Evolutionary conservation across 2,329 filamentous ascomycete genomes (phyloP), one percentile per base, ranked within the genome.

Genomic region (Penicillium verrucosum): DNA sequence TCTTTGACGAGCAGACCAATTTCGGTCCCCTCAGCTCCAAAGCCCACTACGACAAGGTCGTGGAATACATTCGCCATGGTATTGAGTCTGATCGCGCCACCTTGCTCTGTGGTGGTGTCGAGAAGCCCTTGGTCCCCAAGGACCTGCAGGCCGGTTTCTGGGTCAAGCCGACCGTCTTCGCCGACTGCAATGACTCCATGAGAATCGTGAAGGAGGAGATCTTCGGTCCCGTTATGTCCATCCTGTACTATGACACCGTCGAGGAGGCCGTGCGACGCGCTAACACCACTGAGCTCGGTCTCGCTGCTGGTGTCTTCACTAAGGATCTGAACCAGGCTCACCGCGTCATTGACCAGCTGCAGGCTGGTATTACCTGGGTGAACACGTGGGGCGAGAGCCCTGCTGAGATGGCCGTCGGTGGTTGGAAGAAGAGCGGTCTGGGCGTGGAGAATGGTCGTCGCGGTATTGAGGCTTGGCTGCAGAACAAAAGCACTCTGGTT

Each of bases 301-400:
- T 96, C 3, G 91, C 91, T 0, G 92, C 90, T 0, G 91, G 91
- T 21, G 89, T 96, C 1, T 93, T 95, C 64, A 90, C 89, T 0
- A 84, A 83, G 57, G 85, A 95, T 63, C 74, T 96, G 51, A 88
- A 89, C 65, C 70, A 82, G 46, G 91, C 89, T 54, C 90, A 96
- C 68, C 79, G 83, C 42, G 83, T 93, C 1, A 80, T 93, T 41
- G 81, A 83, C 25, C 81, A 84, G 67, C 77, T 96, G 5, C 82
- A 95, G 69, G 90, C 90, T 0, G 91, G 91, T 34, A 96, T 96
- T 68, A 95, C 90, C 1, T 96, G 91, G 91, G 82, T 96, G 51
- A 96, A 96, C 73, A 92, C 89, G 0, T 96, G 92, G 92, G 91
- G 92, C n/a, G 91, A 96, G 77, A 88, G 84, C 47, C 91, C 91